A percentile compares a stretch with the other conserved stretches of the same genome.
Evolutionary conservation across 176 grass and related monocot genomes (phyloP).

Genomic region (Musa acuminata): DNA sequence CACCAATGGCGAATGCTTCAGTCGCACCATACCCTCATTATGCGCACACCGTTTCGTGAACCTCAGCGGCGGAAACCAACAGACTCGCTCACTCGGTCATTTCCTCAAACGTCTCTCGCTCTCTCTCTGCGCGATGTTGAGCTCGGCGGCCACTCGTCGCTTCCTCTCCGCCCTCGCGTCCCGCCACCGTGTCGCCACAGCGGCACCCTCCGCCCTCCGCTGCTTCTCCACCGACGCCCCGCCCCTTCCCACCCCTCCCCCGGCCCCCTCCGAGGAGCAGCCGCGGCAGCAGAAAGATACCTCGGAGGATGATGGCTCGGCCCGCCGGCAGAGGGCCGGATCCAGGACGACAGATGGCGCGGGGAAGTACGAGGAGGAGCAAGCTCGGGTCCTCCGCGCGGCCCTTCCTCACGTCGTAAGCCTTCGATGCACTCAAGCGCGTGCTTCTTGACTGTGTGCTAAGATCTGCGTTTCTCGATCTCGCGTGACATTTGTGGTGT

Average conservation of each 20-base stretch:
- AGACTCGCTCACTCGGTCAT: neutral
- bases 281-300: neutral
- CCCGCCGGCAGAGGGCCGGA: neutral
- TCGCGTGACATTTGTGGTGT: too few relatives aligned
- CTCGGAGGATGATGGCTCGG: neutral
- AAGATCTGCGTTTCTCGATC: neutral
- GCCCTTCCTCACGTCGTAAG: slow-evolving; percentile 74
- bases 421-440: neutral
- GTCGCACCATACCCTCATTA: neutral
- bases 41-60: neutral
- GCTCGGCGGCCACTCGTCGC: neutral
- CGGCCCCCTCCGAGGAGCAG: neutral
- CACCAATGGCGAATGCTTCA: neutral
- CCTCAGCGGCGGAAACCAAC: neutral
- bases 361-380: slow-evolving; percentile 58
- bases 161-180: neutral
- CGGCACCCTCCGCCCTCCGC: neutral
- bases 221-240: neutral
- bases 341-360: neutral
- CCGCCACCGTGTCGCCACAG: neutral
- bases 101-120: neutral
- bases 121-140: neutral
- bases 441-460: neutral
- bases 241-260: neutral
- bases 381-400: slow-evolving; percentile 67